Percentiles rank a stretch among this genome's conserved stretches.
These are phyloP conservation scores for Ceratobasidium sp. DNA, from an alignment of 1,284 basidiomycete species.

Conservation along the genomic window DNA sequence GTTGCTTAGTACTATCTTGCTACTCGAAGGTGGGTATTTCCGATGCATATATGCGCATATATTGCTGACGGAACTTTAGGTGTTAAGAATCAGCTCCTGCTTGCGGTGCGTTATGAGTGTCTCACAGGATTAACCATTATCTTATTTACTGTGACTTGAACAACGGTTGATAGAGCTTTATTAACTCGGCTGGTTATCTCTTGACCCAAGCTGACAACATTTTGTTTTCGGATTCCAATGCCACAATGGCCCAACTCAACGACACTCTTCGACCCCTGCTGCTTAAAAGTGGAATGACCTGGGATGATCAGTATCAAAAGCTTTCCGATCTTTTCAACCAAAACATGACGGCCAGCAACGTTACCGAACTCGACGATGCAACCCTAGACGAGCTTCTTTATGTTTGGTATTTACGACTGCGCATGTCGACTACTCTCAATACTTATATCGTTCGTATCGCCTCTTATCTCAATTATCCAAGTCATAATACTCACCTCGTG, in stretches of 20 bases:
- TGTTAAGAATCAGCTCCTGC: conserved; percentile 42
- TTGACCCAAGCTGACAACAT: neutral
- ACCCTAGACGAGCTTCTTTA: neutral
- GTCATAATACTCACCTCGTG: neutral
- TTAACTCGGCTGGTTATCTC: neutral
- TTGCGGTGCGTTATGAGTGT: conserved; percentile 14
- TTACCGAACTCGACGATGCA: neutral
- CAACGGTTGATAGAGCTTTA: conserved; percentile 16
- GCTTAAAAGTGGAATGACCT: conserved; percentile 4
- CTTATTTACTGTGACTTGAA: neutral
- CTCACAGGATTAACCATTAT: no score
- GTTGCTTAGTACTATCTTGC: conserved; percentile 18
- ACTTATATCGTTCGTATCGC: conserved; percentile 13
- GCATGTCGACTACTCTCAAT: conserved; percentile 5
- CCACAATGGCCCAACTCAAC: neutral
- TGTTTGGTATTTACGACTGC: conserved; percentile 20
- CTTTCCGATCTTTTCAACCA: neutral
- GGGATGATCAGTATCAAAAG: conserved; percentile 12
- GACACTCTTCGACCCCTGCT: conserved; percentile 13
- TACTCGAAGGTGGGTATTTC: conserved; percentile 31
- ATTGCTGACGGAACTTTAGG: neutral
- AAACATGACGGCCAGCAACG: neutral
- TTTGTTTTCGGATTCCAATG: neutral
- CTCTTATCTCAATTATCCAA: neutral
- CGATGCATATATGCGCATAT: neutral